Conservation (phyloP, 495 filamentous ascomycete species). For the Xylaria nigripes region DNA sequence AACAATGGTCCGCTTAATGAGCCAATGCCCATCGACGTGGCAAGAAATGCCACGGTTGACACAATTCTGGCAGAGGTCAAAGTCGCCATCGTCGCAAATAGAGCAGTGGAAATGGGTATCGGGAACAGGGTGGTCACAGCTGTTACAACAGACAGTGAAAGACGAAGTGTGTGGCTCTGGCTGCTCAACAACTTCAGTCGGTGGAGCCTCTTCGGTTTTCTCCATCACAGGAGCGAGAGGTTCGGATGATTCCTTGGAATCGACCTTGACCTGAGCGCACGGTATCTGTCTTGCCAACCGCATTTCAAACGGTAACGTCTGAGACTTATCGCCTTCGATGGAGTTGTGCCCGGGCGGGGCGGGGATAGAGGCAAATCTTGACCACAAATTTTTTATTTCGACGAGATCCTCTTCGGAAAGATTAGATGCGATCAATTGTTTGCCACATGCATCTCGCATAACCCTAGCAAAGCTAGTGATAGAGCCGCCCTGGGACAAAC, state of each 20-base stretch:
- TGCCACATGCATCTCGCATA: conserved; percentile 18
- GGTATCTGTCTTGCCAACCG: not conserved
- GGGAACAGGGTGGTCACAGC: conserved; percentile 67
- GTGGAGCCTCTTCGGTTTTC: not conserved
- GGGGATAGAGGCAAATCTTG: not conserved
- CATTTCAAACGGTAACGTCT: not conserved
- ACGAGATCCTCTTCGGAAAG: not conserved
- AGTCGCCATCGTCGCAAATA: conserved; percentile 87
- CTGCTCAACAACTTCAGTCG: not conserved
- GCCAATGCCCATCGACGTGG: conserved; percentile 70
- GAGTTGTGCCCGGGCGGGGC: too few relatives aligned
- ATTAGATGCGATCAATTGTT: conserved; percentile 6
- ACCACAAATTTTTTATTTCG: not conserved
- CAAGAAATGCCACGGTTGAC: conserved; percentile 69
- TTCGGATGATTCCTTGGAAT: not conserved
- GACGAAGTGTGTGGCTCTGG: conserved; percentile 19
- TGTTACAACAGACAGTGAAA: conserved; percentile 83
- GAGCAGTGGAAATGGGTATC: conserved; percentile 91
- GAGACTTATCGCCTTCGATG: not conserved
- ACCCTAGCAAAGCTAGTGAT: not conserved
- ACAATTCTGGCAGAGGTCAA: conserved; percentile 81
- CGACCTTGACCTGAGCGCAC: not conserved
- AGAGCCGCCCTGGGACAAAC: not conserved
- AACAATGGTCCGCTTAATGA: conserved; percentile 81
- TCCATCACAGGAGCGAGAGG: not conserved